A percentile compares a stretch with the other conserved stretches of the same genome.
Evolutionary conservation across 2,329 filamentous ascomycete species (phyloP).

Genomic region (Ilyonectria robusta): DNA sequence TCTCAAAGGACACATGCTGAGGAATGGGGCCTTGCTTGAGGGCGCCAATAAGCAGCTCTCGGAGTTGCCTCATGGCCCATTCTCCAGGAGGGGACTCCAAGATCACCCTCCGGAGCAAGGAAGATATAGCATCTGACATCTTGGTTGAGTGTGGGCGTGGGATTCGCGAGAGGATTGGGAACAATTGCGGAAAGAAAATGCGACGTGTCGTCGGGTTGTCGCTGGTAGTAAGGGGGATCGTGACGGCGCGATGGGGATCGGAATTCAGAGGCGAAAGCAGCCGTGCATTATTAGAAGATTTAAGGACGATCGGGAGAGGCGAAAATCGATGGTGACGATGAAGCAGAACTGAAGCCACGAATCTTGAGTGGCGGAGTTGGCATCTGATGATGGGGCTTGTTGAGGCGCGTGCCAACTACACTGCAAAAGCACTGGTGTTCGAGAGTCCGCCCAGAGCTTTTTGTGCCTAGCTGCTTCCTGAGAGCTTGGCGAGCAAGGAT

Average conservation of each 20-base stretch:
- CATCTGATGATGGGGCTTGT: constrained; percentile 49
- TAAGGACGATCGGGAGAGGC: constrained; percentile 36
- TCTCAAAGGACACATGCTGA: constrained; percentile 97
- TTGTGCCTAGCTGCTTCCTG: constrained; percentile 37
- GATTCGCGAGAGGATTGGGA: constrained; percentile 11
- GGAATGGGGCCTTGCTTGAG: constrained; percentile 92
- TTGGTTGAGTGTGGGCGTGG: constrained; percentile 7
- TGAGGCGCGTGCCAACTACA: constrained; percentile 42
- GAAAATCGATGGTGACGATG: constrained; percentile 42
- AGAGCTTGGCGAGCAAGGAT: constrained; percentile 40
- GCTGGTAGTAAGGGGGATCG: not conserved
- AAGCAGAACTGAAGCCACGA: constrained; percentile 46
- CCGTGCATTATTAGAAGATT: constrained; percentile 23
- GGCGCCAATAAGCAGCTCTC: constrained; percentile 89
- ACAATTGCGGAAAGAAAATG: constrained; percentile 28
- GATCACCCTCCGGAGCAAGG: constrained; percentile 76
- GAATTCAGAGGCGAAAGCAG: constrained; percentile 1
- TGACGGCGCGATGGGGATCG: constrained; percentile 1
- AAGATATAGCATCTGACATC: constrained; percentile 69
- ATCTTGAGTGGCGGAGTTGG: constrained; percentile 47
- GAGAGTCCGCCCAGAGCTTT: constrained; percentile 39
- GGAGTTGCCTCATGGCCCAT: constrained; percentile 84
- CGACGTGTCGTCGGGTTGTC: constrained; percentile 33
- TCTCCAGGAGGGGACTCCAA: constrained; percentile 91
- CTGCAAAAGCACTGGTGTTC: constrained; percentile 14